phyloP scores from a whole-genome alignment of 441 rosid genomes.

The Raphanus hybrid region DNA sequence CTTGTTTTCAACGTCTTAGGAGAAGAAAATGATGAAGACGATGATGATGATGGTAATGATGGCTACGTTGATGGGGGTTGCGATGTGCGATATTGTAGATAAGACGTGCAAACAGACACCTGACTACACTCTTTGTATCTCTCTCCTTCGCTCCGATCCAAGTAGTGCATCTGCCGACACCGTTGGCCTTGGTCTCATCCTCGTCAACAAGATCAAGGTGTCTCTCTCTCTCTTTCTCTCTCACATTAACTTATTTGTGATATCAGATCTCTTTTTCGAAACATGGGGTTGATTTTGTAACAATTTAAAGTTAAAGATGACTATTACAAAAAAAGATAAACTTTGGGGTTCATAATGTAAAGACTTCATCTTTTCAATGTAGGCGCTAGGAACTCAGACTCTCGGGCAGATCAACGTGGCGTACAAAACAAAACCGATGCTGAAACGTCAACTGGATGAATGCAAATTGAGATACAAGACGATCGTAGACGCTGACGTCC shows the following conservation, averaged over 20 bases:
- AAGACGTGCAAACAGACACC: constrained; percentile 45
- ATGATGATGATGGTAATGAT: neutral
- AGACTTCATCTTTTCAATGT: neutral
- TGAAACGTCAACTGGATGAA: constrained; percentile 25
- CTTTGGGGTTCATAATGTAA: neutral
- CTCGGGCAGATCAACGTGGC: constrained; percentile 15
- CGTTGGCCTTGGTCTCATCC: constrained; percentile 38
- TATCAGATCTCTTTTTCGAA: neutral
- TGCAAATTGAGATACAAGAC: constrained; percentile 32
- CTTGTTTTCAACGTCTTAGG: neutral
- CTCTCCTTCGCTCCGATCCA: constrained; percentile 42
- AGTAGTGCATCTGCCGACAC: constrained; percentile 39
- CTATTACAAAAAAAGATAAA: neutral
- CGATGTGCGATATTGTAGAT: constrained; percentile 21
- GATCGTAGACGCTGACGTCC: constrained; percentile 31
- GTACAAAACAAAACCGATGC: constrained; percentile 16
- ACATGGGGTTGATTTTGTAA: neutral
- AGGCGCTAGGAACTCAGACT: constrained; percentile 18
- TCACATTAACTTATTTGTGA: neutral
- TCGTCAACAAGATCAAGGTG: constrained; percentile 35
- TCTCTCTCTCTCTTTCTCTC: constrained; percentile 4
- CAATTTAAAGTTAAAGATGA: neutral
- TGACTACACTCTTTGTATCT: constrained; percentile 38
- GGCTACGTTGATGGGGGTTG: constrained; percentile 19
- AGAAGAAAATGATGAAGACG: constrained; percentile 5